These are phyloP conservation scores for Suillus discolor DNA, from an alignment of 768 basidiomycete genomes.

Conservation along the genomic window DNA sequence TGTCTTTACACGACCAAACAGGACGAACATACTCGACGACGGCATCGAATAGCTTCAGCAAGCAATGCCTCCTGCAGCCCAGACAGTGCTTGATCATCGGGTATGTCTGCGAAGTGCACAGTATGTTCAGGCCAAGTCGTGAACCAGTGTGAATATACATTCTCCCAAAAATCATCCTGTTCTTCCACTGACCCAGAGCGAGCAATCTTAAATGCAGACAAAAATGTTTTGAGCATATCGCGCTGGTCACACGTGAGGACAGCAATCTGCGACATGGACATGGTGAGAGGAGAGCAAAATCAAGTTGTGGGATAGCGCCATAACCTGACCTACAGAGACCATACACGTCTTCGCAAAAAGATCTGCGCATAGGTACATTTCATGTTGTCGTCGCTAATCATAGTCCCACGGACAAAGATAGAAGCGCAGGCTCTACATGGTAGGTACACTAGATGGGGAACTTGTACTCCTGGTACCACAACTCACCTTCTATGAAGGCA, in stretches of 20 bases:
- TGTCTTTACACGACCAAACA: neutral
- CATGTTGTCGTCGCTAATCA: neutral
- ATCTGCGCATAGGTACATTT: too few relatives aligned
- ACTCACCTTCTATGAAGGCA: neutral
- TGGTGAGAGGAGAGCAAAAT: too few relatives aligned
- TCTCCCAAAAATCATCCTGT: neutral
- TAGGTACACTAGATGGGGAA: neutral
- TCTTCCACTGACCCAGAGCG: neutral
- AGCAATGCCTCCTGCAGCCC: neutral
- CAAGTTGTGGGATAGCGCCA: too few relatives aligned
- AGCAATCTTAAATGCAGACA: neutral
- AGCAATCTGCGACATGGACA: neutral
- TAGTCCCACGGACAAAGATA: too few relatives aligned
- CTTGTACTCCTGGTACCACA: neutral
- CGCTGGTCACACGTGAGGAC: neutral
- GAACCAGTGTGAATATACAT: neutral
- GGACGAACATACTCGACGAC: neutral
- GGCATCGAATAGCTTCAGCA: too few relatives aligned
- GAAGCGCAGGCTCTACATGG: neutral
- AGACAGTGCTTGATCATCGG: neutral
- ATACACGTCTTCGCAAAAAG: too few relatives aligned
- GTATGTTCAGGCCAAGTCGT: neutral
- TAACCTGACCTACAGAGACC: too few relatives aligned
- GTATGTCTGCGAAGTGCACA: neutral
- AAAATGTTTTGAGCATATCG: neutral